A percentile compares a stretch with the other conserved stretches of the same genome.
Evolutionary conservation across 2,329 filamentous ascomycete genomes (phyloP).

Genomic region (Thermothelomyces thermophilus): DNA sequence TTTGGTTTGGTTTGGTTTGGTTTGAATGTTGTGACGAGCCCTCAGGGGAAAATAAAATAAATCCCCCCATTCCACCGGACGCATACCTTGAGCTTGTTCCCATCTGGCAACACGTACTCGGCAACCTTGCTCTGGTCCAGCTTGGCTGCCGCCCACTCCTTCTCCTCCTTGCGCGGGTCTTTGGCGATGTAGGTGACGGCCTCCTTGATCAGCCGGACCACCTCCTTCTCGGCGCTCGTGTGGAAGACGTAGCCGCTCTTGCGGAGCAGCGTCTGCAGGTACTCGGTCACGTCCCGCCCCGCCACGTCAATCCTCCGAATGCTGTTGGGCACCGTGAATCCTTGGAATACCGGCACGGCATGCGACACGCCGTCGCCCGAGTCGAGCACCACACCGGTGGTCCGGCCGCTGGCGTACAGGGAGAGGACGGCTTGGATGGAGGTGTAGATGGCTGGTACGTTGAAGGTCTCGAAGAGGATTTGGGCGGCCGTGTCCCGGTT

Average conservation of each 20-base stretch:
- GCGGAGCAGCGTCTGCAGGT: conserved; percentile 82
- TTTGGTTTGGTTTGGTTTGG: no score
- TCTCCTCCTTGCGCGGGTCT: conserved; percentile 90
- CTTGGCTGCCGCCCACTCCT: conserved; percentile 83
- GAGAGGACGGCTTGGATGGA: conserved; percentile 96
- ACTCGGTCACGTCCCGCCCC: conserved; percentile 90
- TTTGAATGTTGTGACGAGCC: background rate
- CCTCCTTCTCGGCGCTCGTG: conserved; percentile 97
- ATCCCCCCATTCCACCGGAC: no score
- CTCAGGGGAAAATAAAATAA: background rate
- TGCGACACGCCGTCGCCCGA: conserved; percentile 95
- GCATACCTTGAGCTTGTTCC: conserved; percentile 78
- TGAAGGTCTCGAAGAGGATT: conserved; percentile 98
- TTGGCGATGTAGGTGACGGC: conserved; percentile 84
- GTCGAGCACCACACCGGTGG: conserved; percentile 92
- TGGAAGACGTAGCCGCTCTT: conserved; percentile 94
- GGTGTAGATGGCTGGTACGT: conserved; percentile 91
- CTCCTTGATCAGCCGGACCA: conserved; percentile 97
- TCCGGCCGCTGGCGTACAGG: conserved; percentile 90
- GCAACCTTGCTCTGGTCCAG: conserved; percentile 69
- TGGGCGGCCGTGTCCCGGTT: conserved; percentile 96
- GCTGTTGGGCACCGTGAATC: conserved; percentile 92
- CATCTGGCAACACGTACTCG: conserved; percentile 87
- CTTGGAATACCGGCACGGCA: conserved; percentile 94
- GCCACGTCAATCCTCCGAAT: conserved; percentile 95